Conservation (phyloP, 805 yeast genomes). For the Kockiozyma suomiensis region DNA sequence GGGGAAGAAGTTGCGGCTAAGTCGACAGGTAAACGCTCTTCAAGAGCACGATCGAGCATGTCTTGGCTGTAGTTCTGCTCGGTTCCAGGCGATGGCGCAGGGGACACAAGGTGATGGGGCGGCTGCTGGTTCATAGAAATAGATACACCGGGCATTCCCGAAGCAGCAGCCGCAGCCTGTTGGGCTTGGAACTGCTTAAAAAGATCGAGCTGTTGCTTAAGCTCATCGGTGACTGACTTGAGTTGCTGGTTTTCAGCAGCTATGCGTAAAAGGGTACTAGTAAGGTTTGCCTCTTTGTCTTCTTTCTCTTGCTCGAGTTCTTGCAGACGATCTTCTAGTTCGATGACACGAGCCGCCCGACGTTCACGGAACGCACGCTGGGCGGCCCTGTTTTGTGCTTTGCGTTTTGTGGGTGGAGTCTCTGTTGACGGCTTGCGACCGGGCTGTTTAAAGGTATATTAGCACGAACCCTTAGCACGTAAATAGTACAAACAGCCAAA, state of each 20-base stretch:
- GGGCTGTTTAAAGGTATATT: conserved; percentile 37
- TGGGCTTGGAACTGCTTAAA: conserved; percentile 32
- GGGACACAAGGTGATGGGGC: conserved; percentile 51
- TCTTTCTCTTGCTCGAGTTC: conserved; percentile 69
- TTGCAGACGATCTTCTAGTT: conserved; percentile 68
- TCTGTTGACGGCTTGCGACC: conserved; percentile 66
- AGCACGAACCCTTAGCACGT: background rate
- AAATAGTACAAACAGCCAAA: no score
- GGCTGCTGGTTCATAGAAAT: conserved; percentile 14
- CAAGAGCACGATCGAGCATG: conserved; percentile 31
- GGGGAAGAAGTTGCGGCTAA: conserved; percentile 19
- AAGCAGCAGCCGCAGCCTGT: conserved; percentile 27
- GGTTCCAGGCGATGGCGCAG: conserved; percentile 53
- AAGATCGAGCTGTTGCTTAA: conserved; percentile 31
- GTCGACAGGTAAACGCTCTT: conserved; percentile 31
- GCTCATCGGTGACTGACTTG: conserved; percentile 30
- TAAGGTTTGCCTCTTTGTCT: conserved; percentile 41
- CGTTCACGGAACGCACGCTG: conserved; percentile 89
- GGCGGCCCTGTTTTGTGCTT: conserved; percentile 93
- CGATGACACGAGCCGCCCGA: conserved; percentile 78
- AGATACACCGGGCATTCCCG: conserved; percentile 1
- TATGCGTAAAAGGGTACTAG: conserved; percentile 34
- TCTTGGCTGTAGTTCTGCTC: conserved; percentile 28
- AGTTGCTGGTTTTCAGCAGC: conserved; percentile 45
- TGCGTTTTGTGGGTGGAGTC: conserved; percentile 80